Evolutionary conservation across 1,284 basidiomycete genomes (phyloP).

Genomic region (Lentinus polychrous): DNA sequence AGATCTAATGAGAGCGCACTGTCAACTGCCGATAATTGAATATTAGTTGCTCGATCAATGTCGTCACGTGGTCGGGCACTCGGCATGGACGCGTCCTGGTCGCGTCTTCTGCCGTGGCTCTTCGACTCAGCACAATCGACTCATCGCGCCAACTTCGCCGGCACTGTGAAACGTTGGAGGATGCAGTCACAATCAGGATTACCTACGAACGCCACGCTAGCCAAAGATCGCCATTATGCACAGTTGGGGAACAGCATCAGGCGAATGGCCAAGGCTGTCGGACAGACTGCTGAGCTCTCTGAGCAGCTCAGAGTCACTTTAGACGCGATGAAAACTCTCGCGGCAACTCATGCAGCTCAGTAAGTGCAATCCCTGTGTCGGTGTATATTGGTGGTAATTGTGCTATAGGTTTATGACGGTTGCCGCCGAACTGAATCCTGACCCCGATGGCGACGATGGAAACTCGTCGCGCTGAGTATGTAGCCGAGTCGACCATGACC

Average conservation of each 20-base stretch:
- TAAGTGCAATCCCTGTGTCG: slow-evolving; percentile 24
- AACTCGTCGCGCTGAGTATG: background rate
- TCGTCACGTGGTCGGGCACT: no score
- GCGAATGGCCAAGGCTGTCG: slow-evolving; percentile 53
- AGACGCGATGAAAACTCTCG: slow-evolving; percentile 64
- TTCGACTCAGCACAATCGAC: no score
- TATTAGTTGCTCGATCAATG: no score
- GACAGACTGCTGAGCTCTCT: slow-evolving; percentile 63
- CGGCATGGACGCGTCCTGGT: no score
- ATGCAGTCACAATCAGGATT: slow-evolving; percentile 18
- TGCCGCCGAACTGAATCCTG: slow-evolving; percentile 48
- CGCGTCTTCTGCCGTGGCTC: no score
- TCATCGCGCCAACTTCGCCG: no score
- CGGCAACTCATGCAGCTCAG: slow-evolving; percentile 69
- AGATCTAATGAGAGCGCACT: no score
- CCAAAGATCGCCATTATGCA: slow-evolving; percentile 66
- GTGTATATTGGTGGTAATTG: background rate
- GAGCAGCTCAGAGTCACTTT: slow-evolving; percentile 65
- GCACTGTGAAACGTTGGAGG: no score
- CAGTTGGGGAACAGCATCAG: slow-evolving; percentile 58
- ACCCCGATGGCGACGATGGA: slow-evolving; percentile 20
- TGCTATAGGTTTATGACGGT: slow-evolving; percentile 55
- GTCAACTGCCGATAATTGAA: no score
- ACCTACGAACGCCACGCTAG: slow-evolving; percentile 56
- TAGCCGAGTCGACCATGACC: no score